These are phyloP conservation scores for Pythium sp. DNA, from an alignment of 352 stramenopile genomes.

Conservation along the genomic window DNA sequence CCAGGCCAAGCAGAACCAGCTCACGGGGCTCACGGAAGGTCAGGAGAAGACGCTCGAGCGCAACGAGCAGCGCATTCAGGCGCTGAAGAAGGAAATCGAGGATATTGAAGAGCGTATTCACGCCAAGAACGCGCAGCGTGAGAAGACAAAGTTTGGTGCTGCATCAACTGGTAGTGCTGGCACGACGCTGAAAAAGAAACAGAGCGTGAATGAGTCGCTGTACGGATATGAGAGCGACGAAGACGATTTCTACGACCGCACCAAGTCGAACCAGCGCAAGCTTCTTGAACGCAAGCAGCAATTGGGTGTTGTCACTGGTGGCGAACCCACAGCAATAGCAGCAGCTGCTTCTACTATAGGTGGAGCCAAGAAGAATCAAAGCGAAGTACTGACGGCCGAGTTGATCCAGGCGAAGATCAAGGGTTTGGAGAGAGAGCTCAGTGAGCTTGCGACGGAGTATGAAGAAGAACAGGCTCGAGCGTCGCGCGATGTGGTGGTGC, in stretches of 20 bases:
- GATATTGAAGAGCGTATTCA: constrained; percentile 54
- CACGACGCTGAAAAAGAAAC: constrained; percentile 12
- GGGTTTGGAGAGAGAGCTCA: constrained; percentile 34
- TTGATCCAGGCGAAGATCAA: constrained; percentile 48
- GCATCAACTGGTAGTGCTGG: not conserved
- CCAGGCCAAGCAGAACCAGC: constrained; percentile 64
- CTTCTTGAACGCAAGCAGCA: constrained; percentile 32
- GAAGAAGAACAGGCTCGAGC: constrained; percentile 3
- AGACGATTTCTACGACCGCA: constrained; percentile 81
- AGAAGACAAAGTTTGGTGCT: constrained; percentile 23
- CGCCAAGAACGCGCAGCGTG: constrained; percentile 46
- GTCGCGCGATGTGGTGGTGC: not conserved
- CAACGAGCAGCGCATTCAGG: constrained; percentile 62
- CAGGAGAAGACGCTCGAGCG: constrained; percentile 56
- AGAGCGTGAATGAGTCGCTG: constrained; percentile 30
- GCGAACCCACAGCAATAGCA: not conserved
- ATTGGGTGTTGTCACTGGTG: constrained; percentile 3
- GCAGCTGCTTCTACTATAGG: not conserved
- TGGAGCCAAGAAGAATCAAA: not conserved
- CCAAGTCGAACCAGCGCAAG: constrained; percentile 53
- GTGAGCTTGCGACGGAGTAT: constrained; percentile 27
- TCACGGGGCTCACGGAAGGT: constrained; percentile 56
- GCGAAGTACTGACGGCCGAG: constrained; percentile 49
- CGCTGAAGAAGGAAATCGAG: constrained; percentile 64
- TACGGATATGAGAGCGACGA: constrained; percentile 70